Conservation (phyloP, 176 grass and related monocot species). For the Musa itinerans region DNA sequence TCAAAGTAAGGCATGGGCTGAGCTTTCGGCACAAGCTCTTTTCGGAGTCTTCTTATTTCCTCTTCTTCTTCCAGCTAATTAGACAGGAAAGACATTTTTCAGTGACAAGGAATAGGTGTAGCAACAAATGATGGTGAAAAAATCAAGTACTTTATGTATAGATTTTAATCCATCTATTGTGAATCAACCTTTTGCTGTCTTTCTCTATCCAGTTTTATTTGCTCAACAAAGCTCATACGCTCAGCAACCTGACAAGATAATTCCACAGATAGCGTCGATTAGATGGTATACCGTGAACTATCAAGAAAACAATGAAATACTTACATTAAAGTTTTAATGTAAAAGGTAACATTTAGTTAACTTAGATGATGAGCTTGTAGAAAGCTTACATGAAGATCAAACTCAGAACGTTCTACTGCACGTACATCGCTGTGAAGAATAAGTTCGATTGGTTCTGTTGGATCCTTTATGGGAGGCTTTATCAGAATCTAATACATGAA, state of each 20-base stretch:
- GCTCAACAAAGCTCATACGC: slow-evolving; percentile 10
- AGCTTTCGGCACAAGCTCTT: slow-evolving; percentile 18
- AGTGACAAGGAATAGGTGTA: too few relatives aligned
- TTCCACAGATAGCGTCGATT: neutral
- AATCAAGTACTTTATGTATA: too few relatives aligned
- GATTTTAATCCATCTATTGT: too few relatives aligned
- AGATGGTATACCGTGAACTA: neutral
- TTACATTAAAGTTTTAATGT: too few relatives aligned
- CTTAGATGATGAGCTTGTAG: neutral
- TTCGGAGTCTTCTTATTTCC: slow-evolving; percentile 15
- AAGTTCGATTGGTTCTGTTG: slow-evolving; percentile 14
- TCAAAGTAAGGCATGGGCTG: slow-evolving; percentile 23
- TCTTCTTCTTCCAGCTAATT: slow-evolving; percentile 14
- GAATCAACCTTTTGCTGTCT: slow-evolving; percentile 2
- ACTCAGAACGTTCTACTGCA: slow-evolving; percentile 9
- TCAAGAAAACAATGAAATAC: neutral
- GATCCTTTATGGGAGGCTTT: slow-evolving; percentile 6
- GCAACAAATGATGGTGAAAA: neutral
- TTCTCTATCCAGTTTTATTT: slow-evolving; percentile 12
- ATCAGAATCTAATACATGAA: neutral
- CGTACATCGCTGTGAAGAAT: slow-evolving; percentile 18
- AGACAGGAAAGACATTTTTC: neutral
- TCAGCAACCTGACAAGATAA: slow-evolving; percentile 4
- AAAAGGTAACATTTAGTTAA: too few relatives aligned
- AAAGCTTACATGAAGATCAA: slow-evolving; percentile 14